These are phyloP conservation scores for Lichtheimia ornata DNA, from an alignment of 371 early-diverging fungal species.

Conservation along the genomic window DNA sequence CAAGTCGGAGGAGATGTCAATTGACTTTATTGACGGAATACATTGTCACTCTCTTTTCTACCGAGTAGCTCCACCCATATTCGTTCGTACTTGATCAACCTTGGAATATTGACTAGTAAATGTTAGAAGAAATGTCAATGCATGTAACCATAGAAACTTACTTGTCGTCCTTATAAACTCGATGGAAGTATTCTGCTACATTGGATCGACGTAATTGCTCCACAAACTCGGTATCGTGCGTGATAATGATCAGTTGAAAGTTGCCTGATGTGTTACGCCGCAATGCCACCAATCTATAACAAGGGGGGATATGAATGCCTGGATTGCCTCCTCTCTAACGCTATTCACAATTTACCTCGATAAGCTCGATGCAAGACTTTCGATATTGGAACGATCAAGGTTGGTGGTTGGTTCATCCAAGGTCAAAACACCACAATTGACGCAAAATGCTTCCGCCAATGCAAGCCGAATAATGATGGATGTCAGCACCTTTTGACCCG, in stretches of 20 bases:
- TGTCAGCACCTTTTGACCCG: constrained; percentile 98
- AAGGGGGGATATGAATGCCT: not conserved
- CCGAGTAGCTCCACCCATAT: not conserved
- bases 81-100: constrained; percentile 5
- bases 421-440: constrained; percentile 95
- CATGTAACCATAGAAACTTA: constrained; percentile 24
- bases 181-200: constrained; percentile 83
- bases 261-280: constrained; percentile 78
- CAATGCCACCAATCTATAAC: constrained; percentile 29
- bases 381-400: constrained; percentile 94
- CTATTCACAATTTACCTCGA: constrained; percentile 52
- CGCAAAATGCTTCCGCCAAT: constrained; percentile 95
- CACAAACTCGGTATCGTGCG: constrained; percentile 99
- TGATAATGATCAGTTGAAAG: constrained; percentile 99
- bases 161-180: constrained; percentile 76
- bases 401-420: constrained; percentile 99
- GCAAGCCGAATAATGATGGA: constrained; percentile 98
- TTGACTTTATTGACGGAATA: no score
- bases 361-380: constrained; percentile 88
- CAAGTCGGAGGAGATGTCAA: no score
- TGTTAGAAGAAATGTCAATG: not conserved
- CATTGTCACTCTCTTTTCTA: no score
- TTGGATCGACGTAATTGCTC: constrained; percentile 78
- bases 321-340: no score
- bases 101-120: constrained; percentile 6